Evolutionary conservation across 2,329 filamentous ascomycete species (phyloP), one percentile per base, ranked within the genome.

Genomic region (Onygenales sp.): DNA sequence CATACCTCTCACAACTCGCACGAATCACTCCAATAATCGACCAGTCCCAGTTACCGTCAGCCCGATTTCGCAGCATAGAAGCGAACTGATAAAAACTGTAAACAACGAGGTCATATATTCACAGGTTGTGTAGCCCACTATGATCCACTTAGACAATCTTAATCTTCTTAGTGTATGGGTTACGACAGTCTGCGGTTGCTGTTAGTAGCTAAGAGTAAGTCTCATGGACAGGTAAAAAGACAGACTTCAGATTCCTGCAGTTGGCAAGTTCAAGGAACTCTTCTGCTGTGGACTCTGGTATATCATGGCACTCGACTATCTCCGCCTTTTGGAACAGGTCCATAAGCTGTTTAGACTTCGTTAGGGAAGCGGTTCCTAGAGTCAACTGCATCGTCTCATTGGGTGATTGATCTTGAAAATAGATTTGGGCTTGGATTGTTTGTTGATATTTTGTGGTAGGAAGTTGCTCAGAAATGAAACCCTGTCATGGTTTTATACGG

Each of bases 231-330:
- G n/a, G 21, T 44, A 44, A 13, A 5, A 13, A 32, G 42, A 44
- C 17, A 31, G 13, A 49, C 32, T 49, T 49, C 46, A 39, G 36
- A 39, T 49, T 49, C 32, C 34, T 49, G n/a, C 46, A 11, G 36
- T 49, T 32, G 8, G 36, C 32, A 11, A 37, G 46, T 49, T 49
- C 32, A 49, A 49, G 46, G 32, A 37, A 49, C 46, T 36, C 46
- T 49, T 49, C n/a, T 2, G 3, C 32, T 17, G 32, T 17, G 46
- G 46, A 31, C 32, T 49, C 46, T 49, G 46, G 4, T 36, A 49
- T 37, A 49, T 49, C 14, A 7, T 49, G 32, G 9, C 13, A 39
- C 46, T 49, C 8, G 11, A 49, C 46, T 37, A 49, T 49, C 46
- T 37, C 17, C 13, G 21, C 46, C 4, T 36, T 49, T 37, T 49